A percentile compares a stretch with the other conserved stretches of the same genome.
Evolutionary conservation across 2,329 filamentous ascomycete species (phyloP).

Genomic region (Ophiostoma fasciatum): DNA sequence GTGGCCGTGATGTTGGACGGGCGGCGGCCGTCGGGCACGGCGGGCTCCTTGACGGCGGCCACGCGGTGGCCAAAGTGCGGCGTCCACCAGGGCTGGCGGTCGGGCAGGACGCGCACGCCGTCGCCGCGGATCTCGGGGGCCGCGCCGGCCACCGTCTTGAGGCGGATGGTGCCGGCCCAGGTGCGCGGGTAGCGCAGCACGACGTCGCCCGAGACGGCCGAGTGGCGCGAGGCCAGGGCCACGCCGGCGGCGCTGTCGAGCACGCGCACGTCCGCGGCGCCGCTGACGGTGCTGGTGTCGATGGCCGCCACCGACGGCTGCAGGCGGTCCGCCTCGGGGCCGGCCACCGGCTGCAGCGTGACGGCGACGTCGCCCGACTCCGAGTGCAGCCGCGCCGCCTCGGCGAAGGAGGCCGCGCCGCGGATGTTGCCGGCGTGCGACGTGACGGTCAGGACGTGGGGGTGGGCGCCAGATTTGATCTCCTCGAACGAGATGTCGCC

Average conservation of each 20-base stretch:
- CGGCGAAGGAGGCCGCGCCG: conserved; percentile 25
- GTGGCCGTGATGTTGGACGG: conserved; percentile 1
- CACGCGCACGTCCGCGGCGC: conserved; percentile 19
- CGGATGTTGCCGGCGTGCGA: conserved; percentile 30
- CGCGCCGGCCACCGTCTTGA: conserved; percentile 25
- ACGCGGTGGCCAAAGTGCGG: background rate
- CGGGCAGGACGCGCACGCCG: conserved; percentile 24
- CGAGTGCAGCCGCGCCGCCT: conserved; percentile 20
- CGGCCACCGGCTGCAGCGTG: conserved; percentile 19
- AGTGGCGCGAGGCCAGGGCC: conserved; percentile 24
- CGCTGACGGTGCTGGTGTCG: conserved; percentile 29
- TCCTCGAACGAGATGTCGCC: conserved; percentile 24
- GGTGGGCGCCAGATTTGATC: conserved; percentile 11
- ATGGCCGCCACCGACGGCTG: conserved; percentile 15
- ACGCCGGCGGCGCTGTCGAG: conserved; percentile 19
- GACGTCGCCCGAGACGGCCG: conserved; percentile 28
- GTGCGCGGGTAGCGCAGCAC: conserved; percentile 28
- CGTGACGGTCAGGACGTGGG: conserved; percentile 32
- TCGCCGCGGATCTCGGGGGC: conserved; percentile 25
- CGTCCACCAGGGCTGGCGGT: conserved; percentile 10
- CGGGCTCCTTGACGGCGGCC: conserved; percentile 8
- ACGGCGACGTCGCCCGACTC: conserved; percentile 27
- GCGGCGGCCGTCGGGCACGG: background rate
- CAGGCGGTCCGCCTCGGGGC: conserved; percentile 10
- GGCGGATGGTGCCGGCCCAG: conserved; percentile 33